phyloP scores from a whole-genome alignment of 1,139 yeast species.

The Spathaspora jeffriesii region DNA sequence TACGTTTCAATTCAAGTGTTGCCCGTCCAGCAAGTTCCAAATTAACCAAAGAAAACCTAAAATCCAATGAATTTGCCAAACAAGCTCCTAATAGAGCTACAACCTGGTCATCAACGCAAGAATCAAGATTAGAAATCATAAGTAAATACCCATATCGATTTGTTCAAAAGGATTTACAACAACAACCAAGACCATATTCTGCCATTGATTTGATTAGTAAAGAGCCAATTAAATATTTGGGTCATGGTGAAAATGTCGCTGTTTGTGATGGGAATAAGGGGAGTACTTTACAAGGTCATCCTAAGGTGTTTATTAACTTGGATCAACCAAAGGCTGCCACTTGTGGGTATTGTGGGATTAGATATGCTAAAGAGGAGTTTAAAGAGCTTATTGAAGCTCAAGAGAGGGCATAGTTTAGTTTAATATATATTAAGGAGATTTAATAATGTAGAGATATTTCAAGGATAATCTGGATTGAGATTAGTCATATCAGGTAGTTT shows the following conservation, averaged over 20 bases:
- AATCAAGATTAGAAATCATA: conserved; percentile 58
- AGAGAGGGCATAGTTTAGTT: conserved; percentile 3
- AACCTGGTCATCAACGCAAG: conserved; percentile 76
- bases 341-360: conserved; percentile 80
- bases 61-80: conserved; percentile 32
- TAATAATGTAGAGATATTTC: too few relatives aligned
- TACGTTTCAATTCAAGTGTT: conserved; percentile 5
- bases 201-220: conserved; percentile 82
- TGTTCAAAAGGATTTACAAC: conserved; percentile 64
- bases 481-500: too few relatives aligned
- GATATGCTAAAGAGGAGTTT: conserved; percentile 57
- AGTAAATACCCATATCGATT: conserved; percentile 61
- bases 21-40: conserved; percentile 12
- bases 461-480: too few relatives aligned
- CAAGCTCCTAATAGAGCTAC: conserved; percentile 78
- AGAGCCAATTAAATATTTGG: conserved; percentile 68
- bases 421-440: background rate
- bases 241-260: conserved; percentile 57
- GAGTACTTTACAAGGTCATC: conserved; percentile 74
- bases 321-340: conserved; percentile 72
- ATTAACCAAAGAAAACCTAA: conserved; percentile 38
- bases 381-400: conserved; percentile 37
- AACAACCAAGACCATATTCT: conserved; percentile 80
- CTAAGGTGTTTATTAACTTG: conserved; percentile 78
- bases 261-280: conserved; percentile 87